Percentiles rank a stretch among this genome's conserved stretches.
Conservation (phyloP, 2,329 filamentous ascomycete species). For the Onygena corvina region DNA sequence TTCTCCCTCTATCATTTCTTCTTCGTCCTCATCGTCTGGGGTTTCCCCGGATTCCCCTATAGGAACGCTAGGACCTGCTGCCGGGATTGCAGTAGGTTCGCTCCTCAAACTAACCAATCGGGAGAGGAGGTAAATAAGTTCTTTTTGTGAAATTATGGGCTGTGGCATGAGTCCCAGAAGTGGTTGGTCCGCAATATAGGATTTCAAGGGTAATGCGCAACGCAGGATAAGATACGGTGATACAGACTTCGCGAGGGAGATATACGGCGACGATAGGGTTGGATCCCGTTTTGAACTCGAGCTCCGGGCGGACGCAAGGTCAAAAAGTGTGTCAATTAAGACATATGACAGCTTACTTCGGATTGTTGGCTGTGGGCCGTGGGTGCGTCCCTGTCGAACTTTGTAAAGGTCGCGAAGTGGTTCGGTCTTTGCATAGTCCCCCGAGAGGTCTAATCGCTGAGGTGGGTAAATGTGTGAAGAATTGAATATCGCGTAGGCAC, state of each 20-base stretch:
- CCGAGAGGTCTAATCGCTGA: constrained; percentile 42
- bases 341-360: constrained; percentile 66
- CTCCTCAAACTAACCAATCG: constrained; percentile 56
- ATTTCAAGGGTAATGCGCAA: constrained; percentile 64
- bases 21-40: constrained; percentile 12
- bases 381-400: constrained; percentile 58
- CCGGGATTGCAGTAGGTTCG: constrained; percentile 57
- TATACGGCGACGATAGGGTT: constrained; percentile 27
- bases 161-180: constrained; percentile 80
- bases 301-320: constrained; percentile 44
- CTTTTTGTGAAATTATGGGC: constrained; percentile 65
- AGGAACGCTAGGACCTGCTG: constrained; percentile 18
- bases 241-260: constrained; percentile 59
- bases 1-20: constrained; percentile 10
- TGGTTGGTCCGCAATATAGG: constrained; percentile 84
- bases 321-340: constrained; percentile 67
- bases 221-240: constrained; percentile 75
- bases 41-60: constrained; percentile 20
- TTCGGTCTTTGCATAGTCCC: constrained; percentile 31
- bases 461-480: constrained; percentile 69
- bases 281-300: constrained; percentile 32
- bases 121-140: constrained; percentile 60
- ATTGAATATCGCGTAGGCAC: constrained; percentile 64
- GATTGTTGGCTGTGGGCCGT: constrained; percentile 50
- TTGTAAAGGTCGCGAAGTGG: constrained; percentile 53